Percentiles rank a stretch among this genome's conserved stretches.
Evolutionary conservation across 306 rosid genomes (phyloP).

Genomic region (Rosa lucieae): DNA sequence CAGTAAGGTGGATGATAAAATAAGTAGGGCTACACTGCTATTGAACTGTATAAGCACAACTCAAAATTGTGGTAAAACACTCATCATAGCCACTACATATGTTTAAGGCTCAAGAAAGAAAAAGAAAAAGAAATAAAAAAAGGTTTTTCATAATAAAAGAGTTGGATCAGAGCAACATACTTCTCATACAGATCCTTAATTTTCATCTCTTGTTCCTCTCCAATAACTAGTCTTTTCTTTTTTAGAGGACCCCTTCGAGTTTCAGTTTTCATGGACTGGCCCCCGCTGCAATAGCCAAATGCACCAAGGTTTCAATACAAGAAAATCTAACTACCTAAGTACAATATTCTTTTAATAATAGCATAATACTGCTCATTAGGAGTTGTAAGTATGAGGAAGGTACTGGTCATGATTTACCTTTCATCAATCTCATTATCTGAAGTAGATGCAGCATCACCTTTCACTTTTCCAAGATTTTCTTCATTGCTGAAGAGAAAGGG

Average conservation of each 20-base stretch:
- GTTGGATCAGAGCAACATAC: constrained; percentile 42
- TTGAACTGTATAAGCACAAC: neutral
- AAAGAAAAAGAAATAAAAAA: neutral
- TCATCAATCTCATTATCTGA: constrained; percentile 33
- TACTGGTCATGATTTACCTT: constrained; percentile 43
- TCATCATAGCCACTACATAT: neutral
- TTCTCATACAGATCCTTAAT: constrained; percentile 72
- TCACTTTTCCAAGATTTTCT: constrained; percentile 33
- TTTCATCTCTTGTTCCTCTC: constrained; percentile 57
- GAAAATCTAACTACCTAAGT: constrained; percentile 1
- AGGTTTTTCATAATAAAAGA: neutral
- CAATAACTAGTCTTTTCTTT: constrained; percentile 64
- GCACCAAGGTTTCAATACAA: constrained; percentile 27
- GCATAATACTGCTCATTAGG: constrained; percentile 1
- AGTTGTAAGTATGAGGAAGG: constrained; percentile 6
- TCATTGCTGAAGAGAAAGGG: constrained; percentile 26
- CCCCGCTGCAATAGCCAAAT: constrained; percentile 48
- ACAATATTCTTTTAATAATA: neutral
- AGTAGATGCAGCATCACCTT: constrained; percentile 43
- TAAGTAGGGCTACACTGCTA: neutral
- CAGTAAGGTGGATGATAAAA: constrained; percentile 13
- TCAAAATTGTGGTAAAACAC: neutral
- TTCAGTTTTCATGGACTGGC: constrained; percentile 42
- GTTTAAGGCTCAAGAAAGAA: neutral
- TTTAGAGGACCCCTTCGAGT: constrained; percentile 45